Base-by-base conservation (phyloP, 176 grass and related monocot species). In the Triticum dicoccoides region DNA sequence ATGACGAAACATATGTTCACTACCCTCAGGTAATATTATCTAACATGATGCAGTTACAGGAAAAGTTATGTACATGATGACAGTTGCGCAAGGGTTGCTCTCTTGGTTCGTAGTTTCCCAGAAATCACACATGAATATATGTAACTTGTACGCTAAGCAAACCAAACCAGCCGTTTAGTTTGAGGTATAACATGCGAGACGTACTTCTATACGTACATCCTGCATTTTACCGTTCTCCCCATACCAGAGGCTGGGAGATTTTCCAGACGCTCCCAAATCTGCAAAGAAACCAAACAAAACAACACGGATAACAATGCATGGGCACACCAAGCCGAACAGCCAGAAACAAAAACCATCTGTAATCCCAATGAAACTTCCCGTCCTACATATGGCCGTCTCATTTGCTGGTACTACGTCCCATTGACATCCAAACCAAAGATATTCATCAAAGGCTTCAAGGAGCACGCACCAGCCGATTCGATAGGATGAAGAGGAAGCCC, bases 361-460 rank as follows among this genome's bases (percentile, higher is more conserved):
- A 87, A 91, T 91, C 67, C 81, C 81, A 47, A 87, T 69, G 89
- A 61, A 62, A 24, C 49, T 69, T 33, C 29, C 45, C 23, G 12
- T 69, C 35, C 75, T 84, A 91, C 62, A 84, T 76, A 91, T 81
- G 29, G 11, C 30, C 33, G 27, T 65, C 30, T 54, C 10, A 18
- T 65, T 12, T 51, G 25, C 14, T 2, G 21, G 1, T 47, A 74
- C 12, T 24, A 56, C 24, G 17, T 23, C 3, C 9, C 56, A 77
- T 83, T 74, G 58, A 87, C 66, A 58, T 14, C 25, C 24, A 20
- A 73, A 34, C 33, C 27, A 76, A 51, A 78, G 25, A 75, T 2
- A 54, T 54, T 18, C 15, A 54, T 54, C 51, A 54, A 54, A 17
- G 51, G 72, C 45, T 25, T 74, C n/a, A 73, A 33, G 76, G 30